A percentile compares a stretch with the other conserved stretches of the same genome.
phyloP scores from a whole-genome alignment of 1,139 yeast genomes.

The Arxiozyma telluris region DNA sequence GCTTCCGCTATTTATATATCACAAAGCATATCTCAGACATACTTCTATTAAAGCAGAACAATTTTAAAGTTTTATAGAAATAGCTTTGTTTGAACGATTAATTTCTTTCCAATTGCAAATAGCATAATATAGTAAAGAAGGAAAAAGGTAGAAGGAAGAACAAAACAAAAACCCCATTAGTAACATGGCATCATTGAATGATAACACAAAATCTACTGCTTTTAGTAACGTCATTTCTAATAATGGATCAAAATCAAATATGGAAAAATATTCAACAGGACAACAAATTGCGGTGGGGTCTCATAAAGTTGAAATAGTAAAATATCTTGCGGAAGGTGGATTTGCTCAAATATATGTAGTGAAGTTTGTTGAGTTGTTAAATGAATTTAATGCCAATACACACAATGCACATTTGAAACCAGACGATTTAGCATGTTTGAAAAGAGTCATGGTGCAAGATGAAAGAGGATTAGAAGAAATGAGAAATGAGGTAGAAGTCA shows the following conservation, averaged over 20 bases:
- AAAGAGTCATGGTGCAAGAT: constrained; percentile 66
- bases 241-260: constrained; percentile 5
- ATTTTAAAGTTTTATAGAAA: too few relatives aligned
- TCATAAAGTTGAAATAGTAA: constrained; percentile 48
- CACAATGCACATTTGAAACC: constrained; percentile 11
- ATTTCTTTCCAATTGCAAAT: neutral
- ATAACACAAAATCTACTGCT: constrained; percentile 6
- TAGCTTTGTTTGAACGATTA: neutral
- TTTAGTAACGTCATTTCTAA: constrained; percentile 1
- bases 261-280: constrained; percentile 36
- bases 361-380: constrained; percentile 23
- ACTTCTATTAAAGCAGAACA: neutral
- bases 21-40: neutral
- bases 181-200: constrained; percentile 7
- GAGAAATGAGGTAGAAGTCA: constrained; percentile 72
- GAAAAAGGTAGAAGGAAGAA: too few relatives aligned
- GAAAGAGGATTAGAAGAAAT: constrained; percentile 58
- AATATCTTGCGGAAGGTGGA: constrained; percentile 62
- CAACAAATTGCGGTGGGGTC: constrained; percentile 56
- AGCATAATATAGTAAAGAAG: neutral
- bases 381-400: constrained; percentile 15
- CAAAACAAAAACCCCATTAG: neutral
- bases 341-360: constrained; percentile 74
- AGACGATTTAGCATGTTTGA: constrained; percentile 52
- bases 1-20: neutral